These are phyloP conservation scores for Cercospora janseana DNA, from an alignment of 2,329 filamentous ascomycete genomes.

Conservation along the genomic window DNA sequence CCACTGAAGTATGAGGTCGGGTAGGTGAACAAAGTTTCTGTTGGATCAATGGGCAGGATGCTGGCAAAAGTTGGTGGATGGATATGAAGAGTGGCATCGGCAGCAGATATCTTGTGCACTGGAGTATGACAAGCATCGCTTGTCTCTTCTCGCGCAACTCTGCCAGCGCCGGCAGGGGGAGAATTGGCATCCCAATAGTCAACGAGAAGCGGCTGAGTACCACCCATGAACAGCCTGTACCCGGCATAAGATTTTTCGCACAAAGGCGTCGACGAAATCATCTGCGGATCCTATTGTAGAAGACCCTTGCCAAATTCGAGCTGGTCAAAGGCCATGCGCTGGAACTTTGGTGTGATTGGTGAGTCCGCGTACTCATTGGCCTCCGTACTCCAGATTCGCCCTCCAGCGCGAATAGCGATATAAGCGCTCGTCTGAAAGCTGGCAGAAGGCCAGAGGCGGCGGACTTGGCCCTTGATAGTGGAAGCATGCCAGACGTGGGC, in stretches of 20 bases:
- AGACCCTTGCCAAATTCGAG: neutral
- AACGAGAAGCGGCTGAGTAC: neutral
- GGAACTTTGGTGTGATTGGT: neutral
- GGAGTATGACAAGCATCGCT: no score
- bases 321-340: neutral
- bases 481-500: neutral
- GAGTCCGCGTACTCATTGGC: neutral
- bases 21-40: no score
- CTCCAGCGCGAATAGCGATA: neutral
- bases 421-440: neutral
- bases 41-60: no score
- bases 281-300: neutral
- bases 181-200: no score
- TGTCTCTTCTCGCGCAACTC: no score
- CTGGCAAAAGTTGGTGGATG: no score
- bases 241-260: neutral
- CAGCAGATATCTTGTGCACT: no score
- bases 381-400: neutral
- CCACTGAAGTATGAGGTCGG: no score
- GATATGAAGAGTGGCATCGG: no score
- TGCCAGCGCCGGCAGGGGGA: no score
- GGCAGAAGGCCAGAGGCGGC: neutral
- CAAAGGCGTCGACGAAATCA: neutral
- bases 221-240: neutral
- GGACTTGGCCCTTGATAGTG: neutral